Conservation (phyloP, 345 rosid genomes). For the Microthlaspi erraticum region DNA sequence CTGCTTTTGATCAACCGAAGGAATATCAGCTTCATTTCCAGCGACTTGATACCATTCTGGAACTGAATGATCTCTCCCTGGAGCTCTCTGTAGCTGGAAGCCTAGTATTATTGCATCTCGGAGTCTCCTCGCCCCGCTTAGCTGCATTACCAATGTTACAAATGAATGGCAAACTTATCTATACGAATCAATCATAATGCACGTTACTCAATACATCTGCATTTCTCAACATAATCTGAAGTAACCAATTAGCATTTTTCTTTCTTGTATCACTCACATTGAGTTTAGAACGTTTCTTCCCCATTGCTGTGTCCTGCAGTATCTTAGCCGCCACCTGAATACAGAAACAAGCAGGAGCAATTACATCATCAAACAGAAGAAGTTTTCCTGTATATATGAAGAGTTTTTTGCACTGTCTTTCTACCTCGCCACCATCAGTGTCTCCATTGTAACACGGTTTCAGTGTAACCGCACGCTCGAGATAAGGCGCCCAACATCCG, state of each 20-base stretch:
- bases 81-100: constrained; percentile 86
- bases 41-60: constrained; percentile 93
- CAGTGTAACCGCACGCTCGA: constrained; percentile 85
- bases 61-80: constrained; percentile 78
- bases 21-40: constrained; percentile 63
- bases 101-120: constrained; percentile 93
- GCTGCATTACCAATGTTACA: constrained; percentile 47
- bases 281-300: constrained; percentile 73
- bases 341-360: not conserved
- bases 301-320: constrained; percentile 84
- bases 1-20: constrained; percentile 42
- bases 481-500: constrained; percentile 92
- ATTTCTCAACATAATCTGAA: not conserved
- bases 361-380: constrained; percentile 11
- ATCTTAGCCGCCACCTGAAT: constrained; percentile 82
- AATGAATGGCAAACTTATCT: not conserved
- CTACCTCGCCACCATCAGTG: constrained; percentile 88
- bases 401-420: not conserved
- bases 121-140: constrained; percentile 90
- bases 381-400: not conserved
- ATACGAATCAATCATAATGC: not conserved
- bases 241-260: not conserved
- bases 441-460: constrained; percentile 87
- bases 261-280: constrained; percentile 55
- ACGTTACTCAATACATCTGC: not conserved